Conservation (phyloP, 169 alveolate genomes). For the Cryptosporidium muris region DNA sequence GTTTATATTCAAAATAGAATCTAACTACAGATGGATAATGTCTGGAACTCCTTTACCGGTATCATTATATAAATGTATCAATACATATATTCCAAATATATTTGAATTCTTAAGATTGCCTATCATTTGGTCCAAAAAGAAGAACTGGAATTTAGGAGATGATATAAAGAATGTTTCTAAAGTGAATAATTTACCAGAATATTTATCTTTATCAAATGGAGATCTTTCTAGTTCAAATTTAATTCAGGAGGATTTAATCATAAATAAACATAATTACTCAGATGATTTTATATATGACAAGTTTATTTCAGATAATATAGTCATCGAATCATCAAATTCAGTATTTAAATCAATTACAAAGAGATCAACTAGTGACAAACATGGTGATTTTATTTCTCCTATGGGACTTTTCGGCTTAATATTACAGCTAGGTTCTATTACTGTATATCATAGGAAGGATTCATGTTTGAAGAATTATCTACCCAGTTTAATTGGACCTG, state of each 20-base stretch:
- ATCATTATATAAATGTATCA: constrained; percentile 18
- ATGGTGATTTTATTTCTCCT: neutral
- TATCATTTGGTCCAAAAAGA: constrained; percentile 1
- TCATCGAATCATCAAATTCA: neutral
- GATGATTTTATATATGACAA: neutral
- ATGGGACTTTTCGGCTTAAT: constrained; percentile 44
- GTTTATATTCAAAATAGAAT: constrained; percentile 48
- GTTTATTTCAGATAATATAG: neutral
- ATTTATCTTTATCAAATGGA: neutral
- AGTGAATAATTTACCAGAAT: constrained; percentile 6
- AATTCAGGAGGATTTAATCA: neutral
- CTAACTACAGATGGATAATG: constrained; percentile 64
- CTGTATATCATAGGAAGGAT: constrained; percentile 18
- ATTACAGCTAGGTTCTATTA: constrained; percentile 27
- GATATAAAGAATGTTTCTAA: neutral
- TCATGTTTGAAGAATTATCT: constrained; percentile 23
- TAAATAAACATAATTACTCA: neutral
- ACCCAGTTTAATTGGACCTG: constrained; percentile 45
- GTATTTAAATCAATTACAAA: neutral
- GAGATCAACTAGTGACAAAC: neutral
- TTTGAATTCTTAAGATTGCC: constrained; percentile 37
- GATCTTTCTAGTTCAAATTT: neutral
- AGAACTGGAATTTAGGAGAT: too few species aligned
- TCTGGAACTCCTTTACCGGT: constrained; percentile 64
- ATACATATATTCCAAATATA: constrained; percentile 35